A percentile compares a stretch with the other conserved stretches of the same genome.
These are phyloP conservation scores for Penicillium parvum DNA, from an alignment of 495 filamentous ascomycete species.

Conservation along the genomic window DNA sequence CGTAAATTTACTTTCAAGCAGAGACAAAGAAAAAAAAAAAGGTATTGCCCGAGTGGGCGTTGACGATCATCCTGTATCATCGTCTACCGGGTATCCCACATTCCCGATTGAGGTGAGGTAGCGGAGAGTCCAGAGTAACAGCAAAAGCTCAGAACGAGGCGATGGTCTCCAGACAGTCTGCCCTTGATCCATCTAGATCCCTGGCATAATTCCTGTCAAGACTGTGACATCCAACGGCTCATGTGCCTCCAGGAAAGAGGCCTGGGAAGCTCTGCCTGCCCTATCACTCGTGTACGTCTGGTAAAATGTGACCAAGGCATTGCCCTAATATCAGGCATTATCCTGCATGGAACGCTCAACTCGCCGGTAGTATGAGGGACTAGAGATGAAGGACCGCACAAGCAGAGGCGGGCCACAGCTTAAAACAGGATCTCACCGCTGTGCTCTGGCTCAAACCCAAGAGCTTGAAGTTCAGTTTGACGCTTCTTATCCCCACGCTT, in stretches of 20 bases:
- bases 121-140: too few relatives aligned
- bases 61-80: neutral
- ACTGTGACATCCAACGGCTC: too few relatives aligned
- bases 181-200: too few relatives aligned
- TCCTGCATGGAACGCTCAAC: neutral
- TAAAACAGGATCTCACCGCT: slow-evolving; percentile 69
- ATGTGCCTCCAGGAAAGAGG: too few relatives aligned
- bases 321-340: neutral
- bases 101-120: too few relatives aligned
- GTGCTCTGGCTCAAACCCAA: slow-evolving; percentile 88
- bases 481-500: slow-evolving; percentile 69
- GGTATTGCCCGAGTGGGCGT: neutral
- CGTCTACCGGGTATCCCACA: slow-evolving; percentile 2
- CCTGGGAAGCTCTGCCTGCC: too few relatives aligned
- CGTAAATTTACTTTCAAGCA: slow-evolving; percentile 5
- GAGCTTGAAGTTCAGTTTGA: slow-evolving; percentile 59
- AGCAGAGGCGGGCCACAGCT: slow-evolving; percentile 2
- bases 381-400: neutral
- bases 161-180: too few relatives aligned
- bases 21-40: neutral
- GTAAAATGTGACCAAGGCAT: too few relatives aligned
- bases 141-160: too few relatives aligned
- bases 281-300: too few relatives aligned
- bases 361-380: neutral
- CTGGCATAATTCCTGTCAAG: too few relatives aligned